Percentiles rank a stretch among this genome's conserved stretches.
These are phyloP conservation scores for Tulasnella sp. DNA, from an alignment of 768 basidiomycete species.

Conservation along the genomic window DNA sequence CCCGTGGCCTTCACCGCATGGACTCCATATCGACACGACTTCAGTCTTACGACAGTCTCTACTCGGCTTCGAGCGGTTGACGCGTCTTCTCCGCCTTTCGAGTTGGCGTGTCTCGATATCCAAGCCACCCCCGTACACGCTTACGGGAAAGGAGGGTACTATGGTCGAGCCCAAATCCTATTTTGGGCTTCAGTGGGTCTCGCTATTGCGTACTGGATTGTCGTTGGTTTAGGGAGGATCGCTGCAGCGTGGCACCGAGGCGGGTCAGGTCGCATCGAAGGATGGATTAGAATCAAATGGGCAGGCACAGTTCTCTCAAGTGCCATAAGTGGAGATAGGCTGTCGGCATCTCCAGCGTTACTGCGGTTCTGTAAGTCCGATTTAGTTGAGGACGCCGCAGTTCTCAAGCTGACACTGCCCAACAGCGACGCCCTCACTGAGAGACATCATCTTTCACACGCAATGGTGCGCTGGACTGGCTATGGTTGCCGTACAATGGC, in stretches of 20 bases:
- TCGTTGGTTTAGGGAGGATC: constrained; percentile 79
- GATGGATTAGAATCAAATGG: constrained; percentile 74
- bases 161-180: constrained; percentile 67
- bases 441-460: constrained; percentile 91
- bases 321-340: constrained; percentile 88
- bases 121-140: constrained; percentile 65
- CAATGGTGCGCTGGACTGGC: constrained; percentile 77
- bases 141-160: constrained; percentile 49
- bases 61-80: constrained; percentile 90
- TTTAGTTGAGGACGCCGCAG: constrained; percentile 24
- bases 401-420: constrained; percentile 37
- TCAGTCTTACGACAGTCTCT: constrained; percentile 78
- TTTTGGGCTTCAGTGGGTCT: constrained; percentile 77
- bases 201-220: constrained; percentile 76
- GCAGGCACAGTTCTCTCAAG: constrained; percentile 90
- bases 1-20: constrained; percentile 76
- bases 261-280: constrained; percentile 57
- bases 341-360: constrained; percentile 82
- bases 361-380: constrained; percentile 81
- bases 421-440: constrained; percentile 84
- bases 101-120: constrained; percentile 82
- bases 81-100: constrained; percentile 64
- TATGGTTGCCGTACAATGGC: constrained; percentile 97
- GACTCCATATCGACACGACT: constrained; percentile 62
- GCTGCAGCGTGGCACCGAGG: constrained; percentile 85